Evolutionary conservation across 192 early-diverging fungal species (phyloP).

Genomic region (Chytriomyces sp.): DNA sequence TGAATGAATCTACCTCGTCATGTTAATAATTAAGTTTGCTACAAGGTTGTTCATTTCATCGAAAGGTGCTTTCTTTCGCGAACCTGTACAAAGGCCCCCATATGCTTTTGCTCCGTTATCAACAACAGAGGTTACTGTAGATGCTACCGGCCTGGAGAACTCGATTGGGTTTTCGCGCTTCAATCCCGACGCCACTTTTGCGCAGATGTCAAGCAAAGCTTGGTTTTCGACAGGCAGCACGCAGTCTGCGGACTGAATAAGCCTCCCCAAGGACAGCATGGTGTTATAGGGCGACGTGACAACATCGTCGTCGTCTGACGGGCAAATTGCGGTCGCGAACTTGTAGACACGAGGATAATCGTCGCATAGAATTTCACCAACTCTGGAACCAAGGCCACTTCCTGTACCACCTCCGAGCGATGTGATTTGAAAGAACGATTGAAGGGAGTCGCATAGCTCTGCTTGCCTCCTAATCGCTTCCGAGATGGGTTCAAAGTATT

Average conservation of each 20-base stretch:
- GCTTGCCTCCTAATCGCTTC: conserved; percentile 43
- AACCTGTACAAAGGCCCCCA: conserved; percentile 33
- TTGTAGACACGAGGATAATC: conserved; percentile 45
- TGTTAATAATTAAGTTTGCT: conserved; percentile 58
- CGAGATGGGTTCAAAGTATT: conserved; percentile 32
- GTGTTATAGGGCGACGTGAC: conserved; percentile 60
- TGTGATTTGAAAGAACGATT: conserved; percentile 54
- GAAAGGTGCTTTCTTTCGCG: conserved; percentile 38
- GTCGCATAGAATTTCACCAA: conserved; percentile 44
- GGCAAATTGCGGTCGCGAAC: conserved; percentile 43
- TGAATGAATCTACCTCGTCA: conserved; percentile 49
- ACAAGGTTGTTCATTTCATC: conserved; percentile 66
- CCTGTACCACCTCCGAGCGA: conserved; percentile 66
- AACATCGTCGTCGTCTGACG: conserved; percentile 57
- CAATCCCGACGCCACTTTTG: conserved; percentile 23
- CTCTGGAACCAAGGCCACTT: conserved; percentile 55
- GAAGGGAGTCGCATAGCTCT: conserved; percentile 57
- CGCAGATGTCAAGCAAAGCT: conserved; percentile 51
- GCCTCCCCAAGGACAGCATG: conserved; percentile 47
- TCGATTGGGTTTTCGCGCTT: too few relatives aligned
- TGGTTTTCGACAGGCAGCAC: conserved; percentile 62
- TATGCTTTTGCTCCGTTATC: conserved; percentile 33
- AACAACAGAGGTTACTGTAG: background rate
- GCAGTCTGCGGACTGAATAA: conserved; percentile 51
- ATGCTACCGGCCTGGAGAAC: too few relatives aligned